These are phyloP conservation scores for Arthrobotrys conoides DNA, from an alignment of 2,329 filamentous ascomycete species.

Conservation along the genomic window DNA sequence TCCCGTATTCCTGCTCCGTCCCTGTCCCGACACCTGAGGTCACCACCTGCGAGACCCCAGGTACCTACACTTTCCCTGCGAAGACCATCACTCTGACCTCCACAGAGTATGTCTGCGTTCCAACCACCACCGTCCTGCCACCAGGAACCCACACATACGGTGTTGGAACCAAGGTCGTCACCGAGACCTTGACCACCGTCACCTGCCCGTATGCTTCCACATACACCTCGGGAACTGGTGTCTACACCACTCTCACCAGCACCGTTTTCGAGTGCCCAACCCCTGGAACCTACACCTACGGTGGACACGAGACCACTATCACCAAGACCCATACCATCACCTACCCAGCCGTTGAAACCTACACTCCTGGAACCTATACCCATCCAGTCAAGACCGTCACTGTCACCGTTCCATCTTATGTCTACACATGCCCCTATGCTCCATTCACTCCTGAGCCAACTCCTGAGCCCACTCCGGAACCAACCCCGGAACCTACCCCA, in stretches of 20 bases:
- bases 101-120: slow-evolving; percentile 77
- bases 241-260: slow-evolving; percentile 77
- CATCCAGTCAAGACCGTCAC: slow-evolving; percentile 77
- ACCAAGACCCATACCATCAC: slow-evolving; percentile 71
- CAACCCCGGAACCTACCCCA: slow-evolving; percentile 17
- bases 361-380: slow-evolving; percentile 80
- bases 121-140: slow-evolving; percentile 75
- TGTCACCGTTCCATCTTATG: slow-evolving; percentile 77
- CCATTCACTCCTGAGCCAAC: slow-evolving; percentile 64
- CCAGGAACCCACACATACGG: slow-evolving; percentile 78
- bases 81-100: slow-evolving; percentile 78
- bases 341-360: slow-evolving; percentile 77
- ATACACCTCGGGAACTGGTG: slow-evolving; percentile 72
- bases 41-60: slow-evolving; percentile 75
- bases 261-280: slow-evolving; percentile 81
- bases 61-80: slow-evolving; percentile 82
- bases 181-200: slow-evolving; percentile 76
- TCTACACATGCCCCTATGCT: slow-evolving; percentile 80
- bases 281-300: slow-evolving; percentile 82
- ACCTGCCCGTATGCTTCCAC: slow-evolving; percentile 78
- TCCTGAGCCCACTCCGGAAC: slow-evolving; percentile 44
- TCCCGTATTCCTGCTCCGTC: slow-evolving; percentile 60
- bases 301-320: slow-evolving; percentile 76
- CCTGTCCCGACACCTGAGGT: slow-evolving; percentile 70
- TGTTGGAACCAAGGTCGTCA: slow-evolving; percentile 80